phyloP scores from a whole-genome alignment of 306 rosid genomes.

The Lathyrus sativus region DNA sequence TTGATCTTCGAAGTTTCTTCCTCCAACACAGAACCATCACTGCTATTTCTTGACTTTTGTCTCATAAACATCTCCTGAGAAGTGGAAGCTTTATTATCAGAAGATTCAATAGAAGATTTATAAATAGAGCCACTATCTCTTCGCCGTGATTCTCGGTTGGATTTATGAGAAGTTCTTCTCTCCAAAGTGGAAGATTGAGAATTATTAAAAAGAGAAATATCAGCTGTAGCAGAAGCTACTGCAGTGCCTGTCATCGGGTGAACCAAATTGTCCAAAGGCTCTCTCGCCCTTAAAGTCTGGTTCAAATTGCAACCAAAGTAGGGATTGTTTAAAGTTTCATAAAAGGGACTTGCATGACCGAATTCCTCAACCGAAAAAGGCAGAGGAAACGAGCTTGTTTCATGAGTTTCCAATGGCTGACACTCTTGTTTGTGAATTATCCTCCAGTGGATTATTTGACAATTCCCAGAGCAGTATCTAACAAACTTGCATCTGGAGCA shows the following conservation, averaged over 20 bases:
- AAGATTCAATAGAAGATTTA: slow-evolving; percentile 48
- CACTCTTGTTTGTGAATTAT: slow-evolving; percentile 77
- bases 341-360: slow-evolving; percentile 44
- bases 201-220: slow-evolving; percentile 39
- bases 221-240: slow-evolving; percentile 42
- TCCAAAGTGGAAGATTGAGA: slow-evolving; percentile 53
- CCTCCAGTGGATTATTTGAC: slow-evolving; percentile 90
- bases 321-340: slow-evolving; percentile 52
- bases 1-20: slow-evolving; percentile 47
- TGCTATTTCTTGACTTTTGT: slow-evolving; percentile 58
- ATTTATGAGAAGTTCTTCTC: slow-evolving; percentile 59
- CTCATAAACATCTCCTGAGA: slow-evolving; percentile 51
- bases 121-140: slow-evolving; percentile 47
- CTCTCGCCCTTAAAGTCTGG: slow-evolving; percentile 46
- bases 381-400: slow-evolving; percentile 55
- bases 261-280: slow-evolving; percentile 48
- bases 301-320: slow-evolving; percentile 44
- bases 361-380: slow-evolving; percentile 47
- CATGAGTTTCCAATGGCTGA: slow-evolving; percentile 55
- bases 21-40: slow-evolving; percentile 43
- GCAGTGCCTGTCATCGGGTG: slow-evolving; percentile 42
- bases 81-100: slow-evolving; percentile 44
- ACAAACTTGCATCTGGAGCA: slow-evolving; percentile 78
- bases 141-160: slow-evolving; percentile 52
- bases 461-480: slow-evolving; percentile 89